These are phyloP conservation scores for Floccularia luteovirens DNA, from an alignment of 768 basidiomycete genomes.

Conservation along the genomic window DNA sequence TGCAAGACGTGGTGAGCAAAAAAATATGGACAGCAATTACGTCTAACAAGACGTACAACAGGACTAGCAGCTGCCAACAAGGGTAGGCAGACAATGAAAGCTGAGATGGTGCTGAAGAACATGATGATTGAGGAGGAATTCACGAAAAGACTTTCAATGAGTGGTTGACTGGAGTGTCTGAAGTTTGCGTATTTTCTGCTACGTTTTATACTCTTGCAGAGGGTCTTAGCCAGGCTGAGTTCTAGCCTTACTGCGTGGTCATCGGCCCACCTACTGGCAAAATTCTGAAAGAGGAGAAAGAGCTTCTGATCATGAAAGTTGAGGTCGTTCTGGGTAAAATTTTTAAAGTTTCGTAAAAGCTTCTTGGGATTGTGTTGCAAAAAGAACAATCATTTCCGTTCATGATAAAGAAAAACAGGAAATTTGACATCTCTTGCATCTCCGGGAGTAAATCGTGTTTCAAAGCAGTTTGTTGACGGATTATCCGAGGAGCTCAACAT, in stretches of 20 bases:
- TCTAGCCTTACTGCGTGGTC: not conserved
- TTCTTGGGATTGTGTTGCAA: no score
- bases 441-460: not conserved
- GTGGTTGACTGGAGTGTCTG: not conserved
- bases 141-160: not conserved
- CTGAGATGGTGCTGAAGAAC: conserved; percentile 9
- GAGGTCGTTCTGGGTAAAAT: no score
- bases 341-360: no score
- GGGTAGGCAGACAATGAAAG: conserved; percentile 16
- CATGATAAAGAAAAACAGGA: not conserved
- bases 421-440: not conserved
- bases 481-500: not conserved
- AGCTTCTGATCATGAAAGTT: no score
- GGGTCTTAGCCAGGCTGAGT: not conserved
- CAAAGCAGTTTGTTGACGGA: not conserved
- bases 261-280: not conserved
- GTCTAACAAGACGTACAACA: conserved; percentile 12
- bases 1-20: not conserved
- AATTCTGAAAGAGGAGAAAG: not conserved
- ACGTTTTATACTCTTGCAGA: not conserved
- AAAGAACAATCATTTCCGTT: no score
- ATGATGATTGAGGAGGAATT: conserved; percentile 4
- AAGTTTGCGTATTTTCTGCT: not conserved
- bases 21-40: not conserved
- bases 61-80: conserved; percentile 15